phyloP scores from a whole-genome alignment of 2,329 filamentous ascomycete species.

The Diaporthe ilicicola region DNA sequence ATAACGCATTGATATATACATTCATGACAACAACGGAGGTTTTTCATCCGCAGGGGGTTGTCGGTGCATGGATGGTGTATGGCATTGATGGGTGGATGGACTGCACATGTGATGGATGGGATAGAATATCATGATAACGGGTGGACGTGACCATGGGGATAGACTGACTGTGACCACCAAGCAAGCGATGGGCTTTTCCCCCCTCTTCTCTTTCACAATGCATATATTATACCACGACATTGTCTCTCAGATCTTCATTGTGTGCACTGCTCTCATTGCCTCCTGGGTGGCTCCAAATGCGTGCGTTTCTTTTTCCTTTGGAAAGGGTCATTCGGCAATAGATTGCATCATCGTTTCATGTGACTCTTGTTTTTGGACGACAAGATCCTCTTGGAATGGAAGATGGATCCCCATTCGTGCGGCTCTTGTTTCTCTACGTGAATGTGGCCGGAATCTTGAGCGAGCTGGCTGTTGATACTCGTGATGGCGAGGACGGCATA shows the following conservation, averaged over 20 bases:
- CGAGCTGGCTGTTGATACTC: too few relatives aligned
- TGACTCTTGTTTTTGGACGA: background rate
- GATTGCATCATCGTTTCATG: background rate
- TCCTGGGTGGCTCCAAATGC: background rate
- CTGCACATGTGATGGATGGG: background rate
- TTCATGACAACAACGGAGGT: background rate
- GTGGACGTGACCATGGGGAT: background rate
- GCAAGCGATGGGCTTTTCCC: slow-evolving; percentile 8
- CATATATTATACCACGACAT: slow-evolving; percentile 15
- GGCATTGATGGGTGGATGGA: background rate
- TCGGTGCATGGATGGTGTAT: background rate
- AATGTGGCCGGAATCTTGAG: too few relatives aligned
- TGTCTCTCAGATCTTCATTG: background rate
- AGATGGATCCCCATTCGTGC: background rate
- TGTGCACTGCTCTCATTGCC: background rate
- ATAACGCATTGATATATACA: slow-evolving; percentile 42
- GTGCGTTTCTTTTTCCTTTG: background rate
- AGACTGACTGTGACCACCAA: slow-evolving; percentile 19
- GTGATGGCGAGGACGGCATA: too few relatives aligned
- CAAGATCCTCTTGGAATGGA: background rate
- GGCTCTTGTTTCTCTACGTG: background rate
- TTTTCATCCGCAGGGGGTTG: background rate
- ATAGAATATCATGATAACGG: slow-evolving; percentile 3
- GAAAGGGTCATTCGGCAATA: background rate
- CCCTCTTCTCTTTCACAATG: background rate